Base-by-base conservation (phyloP, 2,329 filamentous ascomycete species). In the Triangularia setosa region DNA sequence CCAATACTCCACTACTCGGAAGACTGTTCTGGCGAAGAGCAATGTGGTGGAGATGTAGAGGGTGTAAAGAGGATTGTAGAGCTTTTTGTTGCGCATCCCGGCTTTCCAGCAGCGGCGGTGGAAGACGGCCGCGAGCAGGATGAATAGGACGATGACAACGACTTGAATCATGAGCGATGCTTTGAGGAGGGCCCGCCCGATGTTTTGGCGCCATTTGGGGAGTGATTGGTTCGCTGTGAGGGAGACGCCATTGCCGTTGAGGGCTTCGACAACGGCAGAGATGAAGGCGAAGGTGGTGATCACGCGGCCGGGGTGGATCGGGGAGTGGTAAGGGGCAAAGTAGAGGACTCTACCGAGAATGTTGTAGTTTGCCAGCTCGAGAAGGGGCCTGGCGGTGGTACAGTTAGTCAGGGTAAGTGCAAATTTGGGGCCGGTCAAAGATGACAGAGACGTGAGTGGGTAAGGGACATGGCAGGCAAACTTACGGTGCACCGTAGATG, bases 1-100 rank as follows among this genome's bases (percentile, higher is more conserved):
- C 67, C 86, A 87, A 74, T 84, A 87, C 73, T 88, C 84, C n/a
- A 85, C 78, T 0, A 84, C 78, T 7, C 86, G 81, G 71, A 80
- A 88, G 62, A 87, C 78, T 62, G 84, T 87, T 23, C 86, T 80
- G 1, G 77, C 72, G 6, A 82, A 73, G 64, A 88, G 81, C 54
- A 87, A 74, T 0, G 69, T 62, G 9, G 80, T 80, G 65, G 80
- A 83, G 40, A 75, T 70, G 70, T 87, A 87, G 1, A 88, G 76
- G 11, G 80, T 83, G 59, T 76, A 69, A 4, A 87, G 74, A 2
- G 77, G 72, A 40, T 67, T 73, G 53, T 69, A 67, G 28, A 81
- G 72, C 25, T 72, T 72, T 23, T 70, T 68, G 64, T 73, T 74
- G 60, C 60, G 72, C 66, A 77, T 74, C 18, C 74, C 76, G 54